Percentiles rank a stretch among this genome's conserved stretches.
Evolutionary conservation across 257 asterid species (phyloP).

Genomic region (Handroanthus guayacan): DNA sequence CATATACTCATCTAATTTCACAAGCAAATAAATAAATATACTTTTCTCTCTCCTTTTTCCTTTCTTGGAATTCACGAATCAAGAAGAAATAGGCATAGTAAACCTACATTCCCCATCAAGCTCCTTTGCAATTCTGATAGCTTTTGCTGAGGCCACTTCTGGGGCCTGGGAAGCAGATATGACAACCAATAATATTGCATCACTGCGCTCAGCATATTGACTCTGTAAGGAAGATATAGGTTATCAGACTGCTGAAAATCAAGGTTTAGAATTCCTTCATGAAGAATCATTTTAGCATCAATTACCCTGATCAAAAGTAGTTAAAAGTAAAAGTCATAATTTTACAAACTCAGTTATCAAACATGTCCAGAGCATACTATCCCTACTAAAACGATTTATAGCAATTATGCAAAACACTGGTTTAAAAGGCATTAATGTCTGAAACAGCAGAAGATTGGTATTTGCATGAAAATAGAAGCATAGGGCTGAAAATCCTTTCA

Average conservation of each 20-base stretch:
- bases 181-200: conserved; percentile 88
- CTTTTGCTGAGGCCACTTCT: conserved; percentile 93
- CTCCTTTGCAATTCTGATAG: conserved; percentile 92
- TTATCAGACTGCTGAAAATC: conserved; percentile 36
- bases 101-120: conserved; percentile 94
- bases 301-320: background rate
- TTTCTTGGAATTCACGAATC: conserved; percentile 22
- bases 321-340: background rate
- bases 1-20: background rate
- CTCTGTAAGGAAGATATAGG: conserved; percentile 53
- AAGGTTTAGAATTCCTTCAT: background rate
- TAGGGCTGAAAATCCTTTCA: conserved; percentile 1
- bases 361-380: background rate
- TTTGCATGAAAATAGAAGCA: conserved; percentile 14
- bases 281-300: background rate
- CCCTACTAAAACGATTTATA: background rate
- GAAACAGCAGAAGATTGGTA: background rate
- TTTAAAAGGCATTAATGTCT: background rate
- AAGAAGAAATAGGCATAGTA: conserved; percentile 31
- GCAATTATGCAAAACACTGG: background rate
- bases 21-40: conserved; percentile 2
- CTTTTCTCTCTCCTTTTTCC: background rate
- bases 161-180: conserved; percentile 96
- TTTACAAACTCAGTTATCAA: background rate
- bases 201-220: conserved; percentile 88